Base-by-base conservation (phyloP, 768 basidiomycete genomes). In the Agaricus bisporus region DNA sequence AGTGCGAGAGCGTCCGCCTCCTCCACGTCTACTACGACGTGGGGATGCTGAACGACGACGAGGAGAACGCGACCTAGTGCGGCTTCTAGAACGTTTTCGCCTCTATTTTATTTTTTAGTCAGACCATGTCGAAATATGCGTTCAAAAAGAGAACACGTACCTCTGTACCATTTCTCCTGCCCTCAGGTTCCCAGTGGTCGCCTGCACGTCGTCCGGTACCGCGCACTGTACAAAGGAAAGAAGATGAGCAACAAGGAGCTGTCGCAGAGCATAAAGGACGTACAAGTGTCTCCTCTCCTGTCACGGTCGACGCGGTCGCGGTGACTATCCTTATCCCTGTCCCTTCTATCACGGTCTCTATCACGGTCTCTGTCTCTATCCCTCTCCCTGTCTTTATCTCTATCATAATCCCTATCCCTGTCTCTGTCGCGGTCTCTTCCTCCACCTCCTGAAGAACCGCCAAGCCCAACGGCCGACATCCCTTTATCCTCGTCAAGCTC, bases 171-270 rank as follows among this genome's bases (percentile, higher is more conserved):
- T 80, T 83, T 28, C 89, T 83, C 65, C 83, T 77, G 29, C 11
- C 11, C 32, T 86, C 88, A 0, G 89, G 88, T 60, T 91, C 90
- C 88, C 88, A 91, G 60, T 91, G 88, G 68, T 92, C 89, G 37
- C 79, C 77, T 48, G 73, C 73, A 49, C 75, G 67, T 65, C 78
- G 72, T 61, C 79, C 77, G 38, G 68, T 49, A 53, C 11, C 11
- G 11, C 65, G 68, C 55, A 67, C 68, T 73, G 3, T 32, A 7
- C 32, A 32, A 32, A 54, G n/a, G 6, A 22, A n/a, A 37, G 20
- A 14, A 36, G 18, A 12, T 29, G 18, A 17, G 2, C 6, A n/a
- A 22, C 4, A 26, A 3, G n/a, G 17, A 6, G 22, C 20, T 43
- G 25, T 58, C 22, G 42, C 50, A 54, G 36, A 55, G 43, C 37